A percentile compares a stretch with the other conserved stretches of the same genome.
Conservation (phyloP, 345 rosid genomes). For the Citrus hindsii region DNA sequence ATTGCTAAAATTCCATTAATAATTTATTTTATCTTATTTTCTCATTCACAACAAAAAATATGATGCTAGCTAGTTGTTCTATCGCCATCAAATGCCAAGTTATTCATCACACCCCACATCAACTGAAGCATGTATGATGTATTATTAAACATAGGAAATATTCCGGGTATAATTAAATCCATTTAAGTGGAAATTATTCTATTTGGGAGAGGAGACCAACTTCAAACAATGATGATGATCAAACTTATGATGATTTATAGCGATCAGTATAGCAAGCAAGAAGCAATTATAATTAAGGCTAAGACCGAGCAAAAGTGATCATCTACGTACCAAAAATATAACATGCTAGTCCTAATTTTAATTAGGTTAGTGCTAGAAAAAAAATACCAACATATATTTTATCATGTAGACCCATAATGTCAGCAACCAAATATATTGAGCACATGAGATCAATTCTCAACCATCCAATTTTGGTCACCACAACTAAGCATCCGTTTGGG, state of each 20-base stretch:
- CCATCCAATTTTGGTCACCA: conserved; percentile 14
- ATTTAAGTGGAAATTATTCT: background rate
- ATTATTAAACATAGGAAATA: too few relatives aligned
- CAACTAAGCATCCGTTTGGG: too few relatives aligned
- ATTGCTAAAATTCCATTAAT: background rate
- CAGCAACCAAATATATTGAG: conserved; percentile 12
- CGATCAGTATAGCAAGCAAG: background rate
- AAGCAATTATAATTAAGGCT: background rate
- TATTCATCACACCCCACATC: background rate
- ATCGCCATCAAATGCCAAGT: background rate
- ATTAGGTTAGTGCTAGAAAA: conserved; percentile 20
- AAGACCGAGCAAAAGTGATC: conserved; percentile 6
- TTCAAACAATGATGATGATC: background rate
- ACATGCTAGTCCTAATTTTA: conserved; percentile 5
- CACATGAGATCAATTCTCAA: conserved; percentile 24
- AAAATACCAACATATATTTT: conserved; percentile 15
- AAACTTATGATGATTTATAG: background rate
- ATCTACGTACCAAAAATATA: background rate
- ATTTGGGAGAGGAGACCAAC: background rate
- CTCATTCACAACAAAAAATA: background rate
- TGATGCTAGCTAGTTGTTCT: background rate
- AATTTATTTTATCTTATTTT: too few relatives aligned
- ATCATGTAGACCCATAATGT: conserved; percentile 22
- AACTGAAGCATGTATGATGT: background rate
- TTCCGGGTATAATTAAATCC: background rate